Evolutionary conservation across 192 early-diverging fungal genomes (phyloP).

Genomic region (Rhizoclosmatium globosum): DNA sequence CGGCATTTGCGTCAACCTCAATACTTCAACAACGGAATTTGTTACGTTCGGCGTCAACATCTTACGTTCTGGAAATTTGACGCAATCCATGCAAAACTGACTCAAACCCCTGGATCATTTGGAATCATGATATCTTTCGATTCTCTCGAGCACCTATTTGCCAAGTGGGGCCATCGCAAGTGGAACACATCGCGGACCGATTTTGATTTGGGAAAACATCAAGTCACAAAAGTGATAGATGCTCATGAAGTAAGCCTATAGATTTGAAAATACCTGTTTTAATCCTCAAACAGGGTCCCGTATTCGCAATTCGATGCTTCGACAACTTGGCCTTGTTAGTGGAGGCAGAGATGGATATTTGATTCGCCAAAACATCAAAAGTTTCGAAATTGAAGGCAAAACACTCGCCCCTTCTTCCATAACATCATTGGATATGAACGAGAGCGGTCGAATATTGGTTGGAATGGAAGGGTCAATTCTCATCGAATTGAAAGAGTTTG

Average conservation of each 20-base stretch:
- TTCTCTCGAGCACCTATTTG: conserved; percentile 37
- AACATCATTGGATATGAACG: conserved; percentile 2
- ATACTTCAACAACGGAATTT: conserved; percentile 24
- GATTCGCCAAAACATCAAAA: conserved; percentile 12
- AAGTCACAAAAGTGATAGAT: conserved; percentile 32
- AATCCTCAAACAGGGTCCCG: conserved; percentile 16
- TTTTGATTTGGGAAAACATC: conserved; percentile 38
- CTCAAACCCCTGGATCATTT: conserved; percentile 18
- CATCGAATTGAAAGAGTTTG: conserved; percentile 29
- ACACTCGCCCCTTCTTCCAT: conserved; percentile 14
- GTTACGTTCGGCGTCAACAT: conserved; percentile 40
- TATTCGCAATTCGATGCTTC: conserved; percentile 15
- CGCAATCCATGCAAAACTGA: neutral
- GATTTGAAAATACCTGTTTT: neutral
- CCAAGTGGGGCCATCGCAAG: conserved; percentile 16
- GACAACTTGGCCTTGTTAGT: conserved; percentile 18
- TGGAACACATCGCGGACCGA: conserved; percentile 30
- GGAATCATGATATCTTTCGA: conserved; percentile 28
- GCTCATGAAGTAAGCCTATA: conserved; percentile 14
- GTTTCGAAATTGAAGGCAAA: conserved; percentile 2
- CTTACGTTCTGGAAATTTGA: conserved; percentile 37
- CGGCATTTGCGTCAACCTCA: conserved; percentile 31
- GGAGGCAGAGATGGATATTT: conserved; percentile 37
- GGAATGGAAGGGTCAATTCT: conserved; percentile 31
- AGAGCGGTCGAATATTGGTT: conserved; percentile 17